Base-by-base conservation (phyloP, 202 grass and related monocot species). In the Elaeis oleifera region DNA sequence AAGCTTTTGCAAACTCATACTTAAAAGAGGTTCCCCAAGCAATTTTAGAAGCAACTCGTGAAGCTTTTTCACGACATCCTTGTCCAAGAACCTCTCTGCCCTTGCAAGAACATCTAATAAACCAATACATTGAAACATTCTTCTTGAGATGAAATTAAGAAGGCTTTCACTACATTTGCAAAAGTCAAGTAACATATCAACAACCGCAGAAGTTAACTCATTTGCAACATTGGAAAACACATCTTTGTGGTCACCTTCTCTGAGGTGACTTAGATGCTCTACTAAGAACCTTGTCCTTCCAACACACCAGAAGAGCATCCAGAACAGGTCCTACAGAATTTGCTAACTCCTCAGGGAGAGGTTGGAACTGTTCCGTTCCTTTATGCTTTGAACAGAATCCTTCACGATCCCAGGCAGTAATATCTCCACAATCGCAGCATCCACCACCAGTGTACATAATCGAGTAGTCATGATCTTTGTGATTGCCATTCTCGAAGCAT, bases 401-500 rank as follows among this genome's bases (percentile, higher is more conserved):
- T 56, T 99, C 83, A n/a, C 75, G 79, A 60, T 99, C 89, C 95
- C 95, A 99, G 16, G 88, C 95, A 5, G 94, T 99, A 20, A 80
- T 69, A 67, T 99, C 94, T 51, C 94, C 94, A 59, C 94, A 99
- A 23, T 99, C 94, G 64, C 94, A 99, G 59, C 94, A 99, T 16
- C 94, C 94, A 61, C 88, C 94, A 26, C 80, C 85, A 44, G 94
- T 94, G 49, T 94, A 94, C 61, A 94, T 94, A 69, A 99, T 99
- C 64, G 80, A 87, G 71, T 94, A 99, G 76, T 99, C 94, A 74
- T 99, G 94, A 31, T 91, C 88, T 26, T 76, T 79, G 64, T 99
- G 94, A 51, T 84, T 53, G 8, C 88, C 94, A 49, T 99, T 94
- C 85, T 84, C 82, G 59, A 99, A 99, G 72, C 94, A 99, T 1